phyloP scores from a whole-genome alignment of 108 stramenopile species.

The Skeletonema grethae region DNA sequence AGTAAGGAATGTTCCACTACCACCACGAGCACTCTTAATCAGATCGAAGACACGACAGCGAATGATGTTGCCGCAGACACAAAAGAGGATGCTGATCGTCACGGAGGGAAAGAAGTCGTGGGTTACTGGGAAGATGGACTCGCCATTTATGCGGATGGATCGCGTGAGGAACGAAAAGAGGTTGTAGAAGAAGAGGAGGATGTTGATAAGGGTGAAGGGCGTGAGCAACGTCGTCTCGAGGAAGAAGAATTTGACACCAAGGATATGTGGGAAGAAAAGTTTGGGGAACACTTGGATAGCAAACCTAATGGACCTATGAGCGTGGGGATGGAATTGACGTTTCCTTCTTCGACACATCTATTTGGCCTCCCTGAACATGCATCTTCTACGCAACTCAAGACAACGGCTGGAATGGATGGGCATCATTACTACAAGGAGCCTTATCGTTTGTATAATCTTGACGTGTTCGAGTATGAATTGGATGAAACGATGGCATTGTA shows the following conservation, averaged over 20 bases:
- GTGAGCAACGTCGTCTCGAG: conserved; percentile 62
- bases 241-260: conserved; percentile 69
- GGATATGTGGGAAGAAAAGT: conserved; percentile 94
- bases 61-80: conserved; percentile 27
- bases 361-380: conserved; percentile 99
- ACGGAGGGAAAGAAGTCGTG: conserved; percentile 83
- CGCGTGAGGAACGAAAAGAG: conserved; percentile 70
- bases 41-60: conserved; percentile 35
- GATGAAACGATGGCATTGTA: conserved; percentile 98
- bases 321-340: conserved; percentile 94
- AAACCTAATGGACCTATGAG: conserved; percentile 94
- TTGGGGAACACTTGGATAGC: conserved; percentile 86
- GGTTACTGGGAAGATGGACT: conserved; percentile 94
- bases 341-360: conserved; percentile 79
- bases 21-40: conserved; percentile 17
- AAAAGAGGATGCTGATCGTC: conserved; percentile 44
- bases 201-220: conserved; percentile 54
- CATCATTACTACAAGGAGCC: conserved; percentile 88
- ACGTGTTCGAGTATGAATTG: conserved; percentile 99
- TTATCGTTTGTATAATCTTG: conserved; percentile 98
- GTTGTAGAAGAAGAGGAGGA: conserved; percentile 35
- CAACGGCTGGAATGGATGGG: conserved; percentile 70
- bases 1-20: conserved; percentile 29
- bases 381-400: conserved; percentile 80
- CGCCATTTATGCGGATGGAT: conserved; percentile 89